Conservation (phyloP, 495 filamentous ascomycete species). For the Alectoria sarmentosa region DNA sequence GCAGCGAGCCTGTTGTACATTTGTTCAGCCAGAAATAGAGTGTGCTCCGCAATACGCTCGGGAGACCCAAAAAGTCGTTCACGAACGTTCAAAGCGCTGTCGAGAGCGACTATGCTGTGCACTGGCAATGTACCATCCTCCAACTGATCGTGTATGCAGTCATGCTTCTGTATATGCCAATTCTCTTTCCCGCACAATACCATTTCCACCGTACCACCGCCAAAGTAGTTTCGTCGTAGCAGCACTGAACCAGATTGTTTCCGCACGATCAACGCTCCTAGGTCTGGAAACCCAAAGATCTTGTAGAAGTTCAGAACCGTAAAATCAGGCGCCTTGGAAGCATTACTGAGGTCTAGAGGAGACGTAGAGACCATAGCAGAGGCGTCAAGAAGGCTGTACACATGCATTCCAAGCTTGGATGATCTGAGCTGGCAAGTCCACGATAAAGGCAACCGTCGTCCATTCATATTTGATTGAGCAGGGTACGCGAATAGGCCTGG, state of each 20-base stretch:
- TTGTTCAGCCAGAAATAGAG: conserved; percentile 45
- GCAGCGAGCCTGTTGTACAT: conserved; percentile 45
- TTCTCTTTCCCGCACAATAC: conserved; percentile 48
- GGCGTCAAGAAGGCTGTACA: conserved; percentile 84
- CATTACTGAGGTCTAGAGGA: conserved; percentile 61
- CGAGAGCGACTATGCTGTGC: conserved; percentile 67
- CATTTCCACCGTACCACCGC: conserved; percentile 93
- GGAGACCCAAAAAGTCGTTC: conserved; percentile 54
- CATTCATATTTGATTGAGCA: conserved; percentile 90
- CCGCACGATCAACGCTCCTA: conserved; percentile 80
- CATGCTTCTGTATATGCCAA: conserved; percentile 60
- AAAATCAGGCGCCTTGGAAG: conserved; percentile 67
- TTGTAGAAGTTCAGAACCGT: conserved; percentile 91
- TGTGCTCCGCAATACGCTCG: conserved; percentile 55
- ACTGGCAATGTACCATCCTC: conserved; percentile 79
- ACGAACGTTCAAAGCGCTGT: conserved; percentile 61
- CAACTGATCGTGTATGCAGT: conserved; percentile 54
- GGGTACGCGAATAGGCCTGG: conserved; percentile 71
- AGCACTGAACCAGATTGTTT: conserved; percentile 60
- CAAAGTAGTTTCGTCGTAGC: conserved; percentile 68
- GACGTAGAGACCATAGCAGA: conserved; percentile 74
- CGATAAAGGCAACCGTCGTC: conserved; percentile 60
- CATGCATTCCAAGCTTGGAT: conserved; percentile 23
- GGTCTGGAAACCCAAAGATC: conserved; percentile 91
- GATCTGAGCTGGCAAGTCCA: conserved; percentile 58